phyloP scores from a whole-genome alignment of 306 rosid species.

The Ceratonia siliqua region DNA sequence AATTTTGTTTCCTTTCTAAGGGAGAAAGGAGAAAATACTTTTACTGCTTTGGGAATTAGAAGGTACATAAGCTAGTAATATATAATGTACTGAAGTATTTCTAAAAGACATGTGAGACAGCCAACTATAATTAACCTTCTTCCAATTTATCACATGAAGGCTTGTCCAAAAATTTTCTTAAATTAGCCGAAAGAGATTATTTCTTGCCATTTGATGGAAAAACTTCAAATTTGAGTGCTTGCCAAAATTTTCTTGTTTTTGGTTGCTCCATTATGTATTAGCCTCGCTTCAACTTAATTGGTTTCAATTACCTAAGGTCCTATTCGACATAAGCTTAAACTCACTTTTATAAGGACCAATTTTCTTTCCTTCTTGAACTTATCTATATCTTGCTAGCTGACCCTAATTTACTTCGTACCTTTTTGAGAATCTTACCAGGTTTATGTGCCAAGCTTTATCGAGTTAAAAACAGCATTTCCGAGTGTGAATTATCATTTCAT shows the following conservation, averaged over 20 bases:
- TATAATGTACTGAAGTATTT: too few species aligned
- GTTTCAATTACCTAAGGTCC: too few species aligned
- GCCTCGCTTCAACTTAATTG: too few species aligned
- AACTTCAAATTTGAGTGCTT: background rate
- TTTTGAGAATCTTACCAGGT: background rate
- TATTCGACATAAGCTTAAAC: too few species aligned
- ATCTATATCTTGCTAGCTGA: too few species aligned
- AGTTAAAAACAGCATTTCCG: background rate
- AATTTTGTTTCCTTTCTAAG: background rate
- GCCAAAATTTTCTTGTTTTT: background rate
- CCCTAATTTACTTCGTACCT: background rate
- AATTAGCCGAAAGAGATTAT: background rate
- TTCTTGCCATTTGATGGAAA: background rate
- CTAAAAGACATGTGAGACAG: background rate
- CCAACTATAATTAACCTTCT: background rate
- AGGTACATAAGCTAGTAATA: background rate
- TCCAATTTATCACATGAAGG: background rate
- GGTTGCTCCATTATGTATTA: too few species aligned
- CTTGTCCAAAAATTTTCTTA: background rate
- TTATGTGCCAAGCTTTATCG: background rate
- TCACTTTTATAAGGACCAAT: too few species aligned
- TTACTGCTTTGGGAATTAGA: background rate
- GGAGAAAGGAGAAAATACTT: background rate
- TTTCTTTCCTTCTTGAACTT: too few species aligned
- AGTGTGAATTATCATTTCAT: background rate